These are phyloP conservation scores for Rhynchosporium agropyri DNA, from an alignment of 2,329 filamentous ascomycete species.

Conservation along the genomic window DNA sequence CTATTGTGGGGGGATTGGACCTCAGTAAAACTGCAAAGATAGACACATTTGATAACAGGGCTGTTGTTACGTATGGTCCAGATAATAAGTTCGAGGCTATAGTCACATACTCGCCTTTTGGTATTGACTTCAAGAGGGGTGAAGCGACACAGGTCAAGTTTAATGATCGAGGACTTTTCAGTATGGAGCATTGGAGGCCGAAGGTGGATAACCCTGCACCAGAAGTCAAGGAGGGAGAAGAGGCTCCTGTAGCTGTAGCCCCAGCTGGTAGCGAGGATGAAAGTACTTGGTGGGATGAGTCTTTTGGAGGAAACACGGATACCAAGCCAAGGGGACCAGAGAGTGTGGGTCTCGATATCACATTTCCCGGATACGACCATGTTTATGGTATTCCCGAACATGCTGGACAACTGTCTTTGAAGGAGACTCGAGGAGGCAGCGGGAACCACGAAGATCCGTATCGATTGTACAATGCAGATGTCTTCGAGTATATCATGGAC, in stretches of 20 bases:
- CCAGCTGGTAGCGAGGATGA: slow-evolving; percentile 63
- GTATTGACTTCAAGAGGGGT: slow-evolving; percentile 83
- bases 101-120: slow-evolving; percentile 81
- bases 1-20: slow-evolving; percentile 78
- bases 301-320: slow-evolving; percentile 93
- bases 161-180: slow-evolving; percentile 87
- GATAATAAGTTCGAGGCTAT: slow-evolving; percentile 76
- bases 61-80: slow-evolving; percentile 80
- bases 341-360: slow-evolving; percentile 86
- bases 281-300: slow-evolving; percentile 97
- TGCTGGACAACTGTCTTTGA: slow-evolving; percentile 82
- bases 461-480: slow-evolving; percentile 92
- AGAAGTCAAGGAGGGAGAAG: slow-evolving; percentile 45
- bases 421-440: slow-evolving; percentile 85
- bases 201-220: slow-evolving; percentile 65
- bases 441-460: slow-evolving; percentile 89
- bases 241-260: slow-evolving; percentile 42
- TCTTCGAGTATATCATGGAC: slow-evolving; percentile 96
- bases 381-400: slow-evolving; percentile 96
- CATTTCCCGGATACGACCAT: slow-evolving; percentile 87
- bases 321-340: slow-evolving; percentile 94
- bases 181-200: slow-evolving; percentile 92
- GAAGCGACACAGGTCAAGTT: slow-evolving; percentile 81
- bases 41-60: slow-evolving; percentile 62
- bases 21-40: slow-evolving; percentile 71